These are phyloP conservation scores for Russula sp. DNA, from an alignment of 768 basidiomycete species.

Conservation along the genomic window DNA sequence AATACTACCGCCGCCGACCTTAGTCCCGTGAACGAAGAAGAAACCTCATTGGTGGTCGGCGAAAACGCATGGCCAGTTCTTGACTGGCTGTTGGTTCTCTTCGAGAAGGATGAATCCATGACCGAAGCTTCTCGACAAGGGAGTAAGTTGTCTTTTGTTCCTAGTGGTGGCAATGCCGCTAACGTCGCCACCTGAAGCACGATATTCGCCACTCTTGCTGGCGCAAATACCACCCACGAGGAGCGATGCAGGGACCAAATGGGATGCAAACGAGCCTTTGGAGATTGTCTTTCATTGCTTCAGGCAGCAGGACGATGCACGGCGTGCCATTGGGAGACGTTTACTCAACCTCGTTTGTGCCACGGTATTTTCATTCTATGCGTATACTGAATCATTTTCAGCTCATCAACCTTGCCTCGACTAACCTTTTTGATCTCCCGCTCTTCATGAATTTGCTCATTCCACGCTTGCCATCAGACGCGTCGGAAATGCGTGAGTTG, in stretches of 20 bases:
- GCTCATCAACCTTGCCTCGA: constrained; percentile 39
- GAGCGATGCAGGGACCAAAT: constrained; percentile 47
- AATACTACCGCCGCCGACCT: constrained; percentile 33
- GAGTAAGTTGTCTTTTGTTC: constrained; percentile 32
- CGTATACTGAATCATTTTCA: constrained; percentile 24
- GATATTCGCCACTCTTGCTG: constrained; percentile 53
- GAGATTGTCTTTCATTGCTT: constrained; percentile 41
- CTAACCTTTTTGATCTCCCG: constrained; percentile 36
- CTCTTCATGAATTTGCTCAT: constrained; percentile 37
- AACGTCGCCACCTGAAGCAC: constrained; percentile 34
- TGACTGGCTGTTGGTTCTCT: constrained; percentile 64
- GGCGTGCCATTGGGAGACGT: constrained; percentile 33
- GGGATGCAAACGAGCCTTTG: constrained; percentile 53
- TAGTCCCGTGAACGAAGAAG: constrained; percentile 33
- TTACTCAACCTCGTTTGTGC: constrained; percentile 36
- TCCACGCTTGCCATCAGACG: constrained; percentile 32
- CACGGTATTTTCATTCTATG: constrained; percentile 3
- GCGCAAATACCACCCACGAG: constrained; percentile 58
- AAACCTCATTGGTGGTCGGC: constrained; percentile 43
- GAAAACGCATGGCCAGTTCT: constrained; percentile 68
- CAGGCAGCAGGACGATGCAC: constrained; percentile 32
- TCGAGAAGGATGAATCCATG: constrained; percentile 61
- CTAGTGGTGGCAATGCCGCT: not conserved
- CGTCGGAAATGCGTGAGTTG: constrained; percentile 30
- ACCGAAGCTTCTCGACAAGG: constrained; percentile 40